phyloP scores from a whole-genome alignment of 2,329 filamentous ascomycete genomes.

The Bipolaris gigantea region DNA sequence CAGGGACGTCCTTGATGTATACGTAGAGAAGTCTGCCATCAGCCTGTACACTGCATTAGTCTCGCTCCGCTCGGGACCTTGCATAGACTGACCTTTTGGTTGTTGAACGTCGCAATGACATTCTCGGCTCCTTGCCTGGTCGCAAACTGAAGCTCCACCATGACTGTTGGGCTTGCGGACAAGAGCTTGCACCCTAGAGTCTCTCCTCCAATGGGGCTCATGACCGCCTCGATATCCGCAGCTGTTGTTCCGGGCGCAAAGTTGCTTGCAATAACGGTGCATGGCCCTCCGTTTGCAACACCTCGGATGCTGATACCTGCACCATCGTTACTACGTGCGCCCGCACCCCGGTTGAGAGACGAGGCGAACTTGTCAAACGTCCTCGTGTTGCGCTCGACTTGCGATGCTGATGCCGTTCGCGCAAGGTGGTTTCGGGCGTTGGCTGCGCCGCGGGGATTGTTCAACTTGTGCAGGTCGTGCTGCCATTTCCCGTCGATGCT shows the following conservation, averaged over 20 bases:
- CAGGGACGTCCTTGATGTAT: conserved; percentile 61
- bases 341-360: conserved; percentile 28
- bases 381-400: conserved; percentile 48
- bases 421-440: conserved; percentile 34
- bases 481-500: conserved; percentile 71
- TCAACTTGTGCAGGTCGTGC: conserved; percentile 65
- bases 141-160: conserved; percentile 76
- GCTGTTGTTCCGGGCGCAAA: conserved; percentile 80
- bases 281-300: conserved; percentile 66
- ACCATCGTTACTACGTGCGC: conserved; percentile 35
- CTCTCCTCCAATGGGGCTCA: conserved; percentile 71
- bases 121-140: conserved; percentile 72
- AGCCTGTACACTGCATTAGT: conserved; percentile 57
- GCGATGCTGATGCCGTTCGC: conserved; percentile 45
- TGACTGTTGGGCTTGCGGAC: conserved; percentile 69
- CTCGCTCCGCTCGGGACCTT: neutral
- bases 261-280: conserved; percentile 74
- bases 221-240: conserved; percentile 79
- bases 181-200: conserved; percentile 68
- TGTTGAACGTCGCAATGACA: conserved; percentile 75
- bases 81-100: conserved; percentile 66
- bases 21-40: conserved; percentile 75
- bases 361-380: conserved; percentile 48
- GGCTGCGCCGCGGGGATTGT: conserved; percentile 44
- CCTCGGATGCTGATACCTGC: conserved; percentile 69